phyloP scores from a whole-genome alignment of 2,329 filamentous ascomycete genomes.

The Verticillium longisporum region DNA sequence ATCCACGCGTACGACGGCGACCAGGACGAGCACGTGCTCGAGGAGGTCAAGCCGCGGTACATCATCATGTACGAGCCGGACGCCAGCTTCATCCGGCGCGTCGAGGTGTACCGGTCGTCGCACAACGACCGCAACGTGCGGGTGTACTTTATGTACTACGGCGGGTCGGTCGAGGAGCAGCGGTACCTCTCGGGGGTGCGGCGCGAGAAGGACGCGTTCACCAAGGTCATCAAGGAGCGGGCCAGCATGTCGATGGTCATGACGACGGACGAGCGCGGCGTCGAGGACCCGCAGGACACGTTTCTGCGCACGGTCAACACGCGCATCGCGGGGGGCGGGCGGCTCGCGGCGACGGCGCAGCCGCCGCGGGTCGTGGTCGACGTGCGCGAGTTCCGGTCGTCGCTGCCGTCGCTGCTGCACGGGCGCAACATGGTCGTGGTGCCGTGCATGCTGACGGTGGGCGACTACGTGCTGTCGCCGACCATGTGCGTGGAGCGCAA shows the following conservation, averaged over 20 bases:
- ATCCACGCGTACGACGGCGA: slow-evolving; percentile 94
- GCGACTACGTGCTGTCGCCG: slow-evolving; percentile 90
- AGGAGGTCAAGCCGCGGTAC: slow-evolving; percentile 87
- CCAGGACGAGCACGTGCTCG: slow-evolving; percentile 91
- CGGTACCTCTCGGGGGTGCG: slow-evolving; percentile 82
- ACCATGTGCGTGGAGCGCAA: slow-evolving; percentile 93
- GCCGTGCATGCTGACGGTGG: slow-evolving; percentile 92
- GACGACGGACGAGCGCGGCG: slow-evolving; percentile 60
- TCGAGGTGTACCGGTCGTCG: slow-evolving; percentile 93
- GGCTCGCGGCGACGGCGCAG: slow-evolving; percentile 73
- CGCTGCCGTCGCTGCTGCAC: slow-evolving; percentile 83
- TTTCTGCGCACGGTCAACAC: slow-evolving; percentile 96
- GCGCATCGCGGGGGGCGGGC: slow-evolving; percentile 87
- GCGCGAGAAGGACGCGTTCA: slow-evolving; percentile 95
- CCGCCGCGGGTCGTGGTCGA: slow-evolving; percentile 91
- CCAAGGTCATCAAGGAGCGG: slow-evolving; percentile 88
- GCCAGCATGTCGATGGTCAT: slow-evolving; percentile 88
- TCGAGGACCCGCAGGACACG: slow-evolving; percentile 78
- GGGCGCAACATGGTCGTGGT: slow-evolving; percentile 82
- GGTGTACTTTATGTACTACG: slow-evolving; percentile 96
- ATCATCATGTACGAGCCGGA: slow-evolving; percentile 99
- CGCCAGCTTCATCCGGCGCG: slow-evolving; percentile 83
- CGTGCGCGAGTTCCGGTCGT: slow-evolving; percentile 91
- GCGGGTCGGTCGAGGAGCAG: slow-evolving; percentile 91
- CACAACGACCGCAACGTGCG: slow-evolving; percentile 83